Evolutionary conservation across 192 early-diverging fungal species (phyloP).

Genomic region (Thamnidium elegans): DNA sequence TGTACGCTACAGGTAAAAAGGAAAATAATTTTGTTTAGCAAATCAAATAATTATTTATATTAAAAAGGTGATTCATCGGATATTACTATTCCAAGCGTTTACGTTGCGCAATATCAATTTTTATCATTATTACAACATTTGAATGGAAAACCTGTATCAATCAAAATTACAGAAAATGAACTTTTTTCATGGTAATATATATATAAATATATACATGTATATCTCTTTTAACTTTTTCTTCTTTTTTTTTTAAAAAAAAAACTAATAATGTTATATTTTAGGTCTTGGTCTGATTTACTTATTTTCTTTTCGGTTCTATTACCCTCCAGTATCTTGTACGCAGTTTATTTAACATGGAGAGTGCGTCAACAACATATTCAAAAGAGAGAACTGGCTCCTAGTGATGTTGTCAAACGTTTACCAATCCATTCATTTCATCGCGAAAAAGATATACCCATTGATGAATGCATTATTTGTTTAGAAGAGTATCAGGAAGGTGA

Average conservation of each 20-base stretch:
- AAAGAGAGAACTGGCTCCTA: constrained; percentile 68
- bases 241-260: too few relatives aligned
- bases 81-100: constrained; percentile 84
- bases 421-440: constrained; percentile 63
- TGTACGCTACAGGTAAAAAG: constrained; percentile 68
- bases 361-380: constrained; percentile 56
- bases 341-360: constrained; percentile 64
- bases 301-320: constrained; percentile 55
- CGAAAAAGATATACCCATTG: constrained; percentile 63
- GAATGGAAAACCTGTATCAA: constrained; percentile 16
- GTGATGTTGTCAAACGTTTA: constrained; percentile 64
- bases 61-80: constrained; percentile 74
- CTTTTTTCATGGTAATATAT: constrained; percentile 7
- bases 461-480: constrained; percentile 89
- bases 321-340: background rate
- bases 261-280: too few relatives aligned
- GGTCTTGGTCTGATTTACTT: constrained; percentile 72
- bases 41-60: too few relatives aligned
- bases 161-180: constrained; percentile 33
- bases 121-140: constrained; percentile 47
- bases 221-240: background rate
- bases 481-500: constrained; percentile 88
- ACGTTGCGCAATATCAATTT: constrained; percentile 72
- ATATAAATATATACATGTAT: constrained; percentile 14
- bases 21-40: constrained; percentile 1